Evolutionary conservation across 495 filamentous ascomycete species (phyloP).

Genomic region (Neurospora discreta): DNA sequence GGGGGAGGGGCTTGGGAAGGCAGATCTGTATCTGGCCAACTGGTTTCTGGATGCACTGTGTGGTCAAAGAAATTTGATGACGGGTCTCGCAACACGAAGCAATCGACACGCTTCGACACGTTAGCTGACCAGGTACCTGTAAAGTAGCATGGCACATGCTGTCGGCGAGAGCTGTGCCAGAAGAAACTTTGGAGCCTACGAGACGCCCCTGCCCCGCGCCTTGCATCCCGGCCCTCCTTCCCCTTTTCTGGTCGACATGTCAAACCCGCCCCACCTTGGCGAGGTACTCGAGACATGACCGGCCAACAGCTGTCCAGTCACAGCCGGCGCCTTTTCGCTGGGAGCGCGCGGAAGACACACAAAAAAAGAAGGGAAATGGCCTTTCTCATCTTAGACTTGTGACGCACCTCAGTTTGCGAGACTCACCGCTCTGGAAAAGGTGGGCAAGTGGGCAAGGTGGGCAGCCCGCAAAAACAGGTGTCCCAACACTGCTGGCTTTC

Average conservation of each 20-base stretch:
- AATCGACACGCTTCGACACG: background rate
- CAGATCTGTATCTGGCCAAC: conserved; percentile 3
- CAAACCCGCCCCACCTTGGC: conserved; percentile 10
- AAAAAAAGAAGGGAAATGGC: background rate
- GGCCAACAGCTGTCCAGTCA: conserved; percentile 4
- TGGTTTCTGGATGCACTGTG: conserved; percentile 4
- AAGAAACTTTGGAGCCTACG: conserved; percentile 1
- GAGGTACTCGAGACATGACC: conserved; percentile 8
- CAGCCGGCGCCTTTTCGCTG: background rate
- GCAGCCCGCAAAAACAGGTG: background rate
- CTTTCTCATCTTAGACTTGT: conserved; percentile 1
- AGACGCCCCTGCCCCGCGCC: conserved; percentile 14
- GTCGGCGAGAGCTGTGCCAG: background rate
- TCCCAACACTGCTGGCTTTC: background rate
- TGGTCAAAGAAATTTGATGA: conserved; percentile 4
- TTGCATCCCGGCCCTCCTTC: background rate
- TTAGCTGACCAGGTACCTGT: conserved; percentile 3
- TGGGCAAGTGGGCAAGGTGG: background rate
- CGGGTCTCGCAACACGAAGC: conserved; percentile 1
- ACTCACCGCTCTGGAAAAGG: conserved; percentile 11
- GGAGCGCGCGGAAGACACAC: background rate
- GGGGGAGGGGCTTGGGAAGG: background rate
- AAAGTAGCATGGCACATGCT: background rate
- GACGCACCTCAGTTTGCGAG: background rate
- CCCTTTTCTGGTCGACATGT: conserved; percentile 5